These are phyloP conservation scores for Cutaneotrichosporon cutaneum DNA, from an alignment of 1,284 basidiomycete species.

Conservation along the genomic window DNA sequence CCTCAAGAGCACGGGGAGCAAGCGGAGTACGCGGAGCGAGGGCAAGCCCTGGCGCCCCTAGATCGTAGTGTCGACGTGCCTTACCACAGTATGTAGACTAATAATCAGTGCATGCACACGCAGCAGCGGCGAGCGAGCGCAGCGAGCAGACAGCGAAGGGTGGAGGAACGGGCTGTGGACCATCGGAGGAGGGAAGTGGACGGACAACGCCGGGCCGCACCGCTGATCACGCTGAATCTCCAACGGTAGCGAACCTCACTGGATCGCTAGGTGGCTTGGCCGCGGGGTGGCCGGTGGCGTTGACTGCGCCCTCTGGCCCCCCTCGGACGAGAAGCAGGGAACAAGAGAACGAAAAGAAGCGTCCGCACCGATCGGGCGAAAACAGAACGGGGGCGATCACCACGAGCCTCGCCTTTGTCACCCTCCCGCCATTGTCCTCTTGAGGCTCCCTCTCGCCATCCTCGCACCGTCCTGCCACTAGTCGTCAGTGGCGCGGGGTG, in stretches of 20 bases:
- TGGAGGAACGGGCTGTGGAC: too few species aligned
- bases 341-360: neutral
- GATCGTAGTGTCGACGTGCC: neutral
- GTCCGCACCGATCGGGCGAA: neutral
- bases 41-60: neutral
- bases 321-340: too few species aligned
- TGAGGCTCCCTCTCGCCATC: too few species aligned
- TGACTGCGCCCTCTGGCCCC: too few species aligned
- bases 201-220: neutral
- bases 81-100: conserved; percentile 1
- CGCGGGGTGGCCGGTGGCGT: too few species aligned
- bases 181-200: neutral
- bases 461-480: too few species aligned
- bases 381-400: neutral
- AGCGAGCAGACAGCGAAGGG: too few species aligned
- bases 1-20: conserved; percentile 21
- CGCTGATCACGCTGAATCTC: too few species aligned
- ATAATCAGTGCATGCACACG: neutral
- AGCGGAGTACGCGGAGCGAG: neutral
- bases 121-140: too few species aligned
- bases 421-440: neutral
- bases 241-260: neutral
- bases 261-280: too few species aligned
- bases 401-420: neutral
- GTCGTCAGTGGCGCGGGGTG: too few species aligned